Evolutionary conservation across 2,329 filamentous ascomycete species (phyloP), one percentile per base, ranked within the genome.

Genomic region (Monilinia laxa): DNA sequence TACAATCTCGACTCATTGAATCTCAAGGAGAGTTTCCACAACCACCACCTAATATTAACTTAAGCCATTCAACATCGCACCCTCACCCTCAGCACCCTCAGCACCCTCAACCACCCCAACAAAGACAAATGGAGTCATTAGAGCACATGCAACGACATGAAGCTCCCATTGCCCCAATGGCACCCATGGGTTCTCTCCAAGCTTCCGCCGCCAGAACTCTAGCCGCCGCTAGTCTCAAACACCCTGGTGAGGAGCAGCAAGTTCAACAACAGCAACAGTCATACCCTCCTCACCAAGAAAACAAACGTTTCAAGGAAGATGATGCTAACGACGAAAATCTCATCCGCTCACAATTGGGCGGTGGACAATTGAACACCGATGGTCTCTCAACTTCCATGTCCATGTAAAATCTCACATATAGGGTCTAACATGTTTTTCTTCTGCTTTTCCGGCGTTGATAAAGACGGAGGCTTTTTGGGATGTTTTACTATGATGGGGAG

Each of bases 1-100:
- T 99, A 20, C 95, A 99, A 78, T 90, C 90, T 6, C 88, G 92
- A 52, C 84, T 98, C 47, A 83, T 97, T 68, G 93, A 97, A 72
- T 85, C 88, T 3, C 88, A 92, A 73, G 90, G 90, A 75, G 93
- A 97, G 72, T 88, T 91, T 65, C 95, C 95, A 0, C 90, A 90
- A 69, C 89, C 93, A 12, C 94, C 94, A 0, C 83, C 90, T 1
- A 92, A 92, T 72, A 84, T 96, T 70, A 91, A 92, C 74, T 81
- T 97, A 38, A 82, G 80, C 62, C 83, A 84, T 67, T 83, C 85
- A 66, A 81, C 96, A 35, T 81, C 80, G 60, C 83, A 84, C 67
- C 83, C 85, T 65, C 72, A 68, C 54, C 73, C 66, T 70, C 74
- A 72, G 68, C 76, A 68, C 40, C 59, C 64, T 3, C 67, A 73